A percentile compares a stretch with the other conserved stretches of the same genome.
Conservation (phyloP, 768 basidiomycete genomes). For the Chalciporus pseudorubinellus region DNA sequence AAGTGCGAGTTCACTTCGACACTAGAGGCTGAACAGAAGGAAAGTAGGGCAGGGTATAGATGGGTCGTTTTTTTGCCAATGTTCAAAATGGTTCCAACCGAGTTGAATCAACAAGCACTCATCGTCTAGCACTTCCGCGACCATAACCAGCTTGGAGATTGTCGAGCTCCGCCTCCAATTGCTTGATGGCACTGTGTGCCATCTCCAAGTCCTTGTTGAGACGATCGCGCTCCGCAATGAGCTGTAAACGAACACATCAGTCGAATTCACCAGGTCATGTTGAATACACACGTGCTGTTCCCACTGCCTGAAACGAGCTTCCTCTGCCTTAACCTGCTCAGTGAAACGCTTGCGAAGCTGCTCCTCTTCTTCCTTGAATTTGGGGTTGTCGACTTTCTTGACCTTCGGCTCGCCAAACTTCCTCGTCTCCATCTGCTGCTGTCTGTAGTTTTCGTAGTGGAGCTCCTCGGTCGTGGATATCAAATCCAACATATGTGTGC, state of each 20-base stretch:
- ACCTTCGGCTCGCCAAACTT: constrained; percentile 99
- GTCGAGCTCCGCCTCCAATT: constrained; percentile 87
- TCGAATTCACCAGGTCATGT: background rate
- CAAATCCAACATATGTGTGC: constrained; percentile 98
- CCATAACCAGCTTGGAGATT: constrained; percentile 84
- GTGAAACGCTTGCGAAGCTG: constrained; percentile 95
- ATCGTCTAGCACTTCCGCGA: constrained; percentile 48
- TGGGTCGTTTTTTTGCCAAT: constrained; percentile 7
- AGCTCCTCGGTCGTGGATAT: constrained; percentile 93
- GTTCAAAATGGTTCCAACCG: constrained; percentile 3
- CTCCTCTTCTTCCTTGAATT: constrained; percentile 99
- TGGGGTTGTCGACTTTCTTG: constrained; percentile 98
- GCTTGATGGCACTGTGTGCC: constrained; percentile 89
- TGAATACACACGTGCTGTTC: constrained; percentile 82
- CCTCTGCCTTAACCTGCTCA: constrained; percentile 99
- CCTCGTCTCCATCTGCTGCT: constrained; percentile 99
- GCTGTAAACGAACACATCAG: constrained; percentile 44
- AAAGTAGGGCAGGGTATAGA: constrained; percentile 27
- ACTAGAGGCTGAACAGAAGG: constrained; percentile 17
- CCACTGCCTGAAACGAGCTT: constrained; percentile 97
- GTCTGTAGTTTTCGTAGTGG: constrained; percentile 98
- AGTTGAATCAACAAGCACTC: constrained; percentile 5
- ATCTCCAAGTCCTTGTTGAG: constrained; percentile 98
- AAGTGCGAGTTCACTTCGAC: constrained; percentile 6
- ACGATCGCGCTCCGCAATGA: constrained; percentile 96